These are phyloP conservation scores for Dictyostelium firmibasis DNA, from an alignment of 78 protist genomes.

Conservation along the genomic window DNA sequence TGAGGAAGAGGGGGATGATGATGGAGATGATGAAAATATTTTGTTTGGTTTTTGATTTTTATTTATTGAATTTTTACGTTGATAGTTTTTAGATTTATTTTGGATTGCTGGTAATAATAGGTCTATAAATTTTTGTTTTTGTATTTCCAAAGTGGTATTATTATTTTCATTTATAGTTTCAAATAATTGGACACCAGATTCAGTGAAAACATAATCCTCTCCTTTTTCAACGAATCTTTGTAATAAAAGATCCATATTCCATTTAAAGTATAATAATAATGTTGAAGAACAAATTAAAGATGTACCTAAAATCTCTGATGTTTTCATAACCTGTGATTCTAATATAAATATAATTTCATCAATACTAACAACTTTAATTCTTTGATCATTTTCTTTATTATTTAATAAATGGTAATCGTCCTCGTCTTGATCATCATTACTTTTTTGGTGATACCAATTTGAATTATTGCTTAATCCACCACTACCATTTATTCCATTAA, in stretches of 20 bases:
- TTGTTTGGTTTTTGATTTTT: neutral
- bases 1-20: neutral
- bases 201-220: neutral
- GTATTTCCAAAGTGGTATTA: too few relatives aligned
- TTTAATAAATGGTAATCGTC: neutral
- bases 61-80: neutral
- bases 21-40: neutral
- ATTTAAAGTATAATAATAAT: neutral
- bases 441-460: neutral
- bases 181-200: neutral
- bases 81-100: neutral
- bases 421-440: neutral
- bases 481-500: neutral
- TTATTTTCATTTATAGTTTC: too few relatives aligned
- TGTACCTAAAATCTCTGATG: neutral
- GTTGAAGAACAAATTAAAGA: neutral
- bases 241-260: slow-evolving; percentile 1
- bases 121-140: neutral
- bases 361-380: neutral
- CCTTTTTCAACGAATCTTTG: slow-evolving; percentile 13
- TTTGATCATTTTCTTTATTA: slow-evolving; percentile 5
- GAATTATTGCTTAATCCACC: neutral
- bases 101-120: neutral
- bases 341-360: neutral
- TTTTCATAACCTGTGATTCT: neutral